Conservation (phyloP, 2,329 filamentous ascomycete species). For the Proliferodiscus dingleyae region DNA sequence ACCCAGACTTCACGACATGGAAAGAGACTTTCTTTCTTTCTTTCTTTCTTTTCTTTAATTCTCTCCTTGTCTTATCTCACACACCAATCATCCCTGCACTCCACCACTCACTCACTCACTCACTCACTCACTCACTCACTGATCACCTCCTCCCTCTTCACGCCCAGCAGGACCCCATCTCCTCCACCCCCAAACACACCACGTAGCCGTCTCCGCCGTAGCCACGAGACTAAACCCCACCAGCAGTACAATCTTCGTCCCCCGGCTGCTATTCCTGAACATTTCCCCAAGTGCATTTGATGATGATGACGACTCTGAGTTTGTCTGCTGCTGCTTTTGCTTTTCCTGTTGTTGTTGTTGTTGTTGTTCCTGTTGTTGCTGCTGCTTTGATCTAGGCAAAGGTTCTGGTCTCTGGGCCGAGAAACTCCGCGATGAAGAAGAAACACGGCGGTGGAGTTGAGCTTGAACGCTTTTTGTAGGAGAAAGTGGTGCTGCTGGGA, state of each 20-base stretch:
- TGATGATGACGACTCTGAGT: background rate
- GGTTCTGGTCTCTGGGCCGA: background rate
- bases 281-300: background rate
- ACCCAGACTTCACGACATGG: too few relatives aligned
- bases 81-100: too few relatives aligned
- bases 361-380: background rate
- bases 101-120: too few relatives aligned
- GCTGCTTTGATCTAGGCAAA: background rate
- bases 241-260: background rate
- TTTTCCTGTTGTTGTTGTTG: background rate
- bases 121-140: too few relatives aligned
- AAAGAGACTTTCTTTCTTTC: too few relatives aligned
- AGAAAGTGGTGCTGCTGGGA: too few relatives aligned
- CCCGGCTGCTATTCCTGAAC: background rate
- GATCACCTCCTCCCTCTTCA: too few relatives aligned
- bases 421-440: too few relatives aligned
- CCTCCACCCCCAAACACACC: conserved; percentile 2
- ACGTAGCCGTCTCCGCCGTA: conserved; percentile 1
- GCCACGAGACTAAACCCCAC: background rate
- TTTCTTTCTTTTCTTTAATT: too few relatives aligned
- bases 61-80: too few relatives aligned
- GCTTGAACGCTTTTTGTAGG: too few relatives aligned
- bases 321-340: background rate
- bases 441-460: too few relatives aligned
- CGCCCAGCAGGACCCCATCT: background rate